Conservation (phyloP, 441 rosid genomes). For the Adansonia madagascariensis region DNA sequence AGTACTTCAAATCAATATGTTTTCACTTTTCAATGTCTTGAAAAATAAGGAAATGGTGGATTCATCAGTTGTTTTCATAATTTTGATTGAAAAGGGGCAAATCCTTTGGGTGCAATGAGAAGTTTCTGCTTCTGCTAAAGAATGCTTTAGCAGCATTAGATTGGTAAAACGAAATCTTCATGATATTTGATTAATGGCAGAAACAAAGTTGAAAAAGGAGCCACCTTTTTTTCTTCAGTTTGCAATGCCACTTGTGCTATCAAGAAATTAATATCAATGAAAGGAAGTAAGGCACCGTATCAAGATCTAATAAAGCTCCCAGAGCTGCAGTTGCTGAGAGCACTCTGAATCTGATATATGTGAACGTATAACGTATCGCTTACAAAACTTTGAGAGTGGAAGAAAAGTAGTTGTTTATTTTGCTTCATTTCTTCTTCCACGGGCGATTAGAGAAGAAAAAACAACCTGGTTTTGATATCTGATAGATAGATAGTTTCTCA, state of each 20-base stretch:
- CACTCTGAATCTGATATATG: background rate
- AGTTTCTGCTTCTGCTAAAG: background rate
- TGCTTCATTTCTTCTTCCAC: background rate
- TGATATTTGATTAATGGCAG: background rate
- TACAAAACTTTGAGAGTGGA: background rate
- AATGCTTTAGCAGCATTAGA: background rate
- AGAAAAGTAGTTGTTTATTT: too few relatives aligned
- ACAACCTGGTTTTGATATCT: background rate
- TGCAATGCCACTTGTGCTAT: background rate
- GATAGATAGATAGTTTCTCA: background rate
- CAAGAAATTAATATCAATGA: background rate
- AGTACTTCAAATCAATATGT: background rate
- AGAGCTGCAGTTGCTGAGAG: background rate
- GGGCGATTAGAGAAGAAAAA: background rate
- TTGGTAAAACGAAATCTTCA: background rate
- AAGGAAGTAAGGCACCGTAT: background rate
- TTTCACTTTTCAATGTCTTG: background rate
- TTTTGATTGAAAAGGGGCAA: background rate
- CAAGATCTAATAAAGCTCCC: background rate
- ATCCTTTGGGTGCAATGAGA: background rate
- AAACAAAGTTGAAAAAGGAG: background rate
- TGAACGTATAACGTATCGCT: background rate
- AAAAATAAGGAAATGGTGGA: background rate
- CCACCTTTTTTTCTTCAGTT: background rate
- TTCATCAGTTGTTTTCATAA: conserved; percentile 15